Base-by-base conservation (phyloP, 2,329 filamentous ascomycete species). In the Aspergillus novoparasiticus region DNA sequence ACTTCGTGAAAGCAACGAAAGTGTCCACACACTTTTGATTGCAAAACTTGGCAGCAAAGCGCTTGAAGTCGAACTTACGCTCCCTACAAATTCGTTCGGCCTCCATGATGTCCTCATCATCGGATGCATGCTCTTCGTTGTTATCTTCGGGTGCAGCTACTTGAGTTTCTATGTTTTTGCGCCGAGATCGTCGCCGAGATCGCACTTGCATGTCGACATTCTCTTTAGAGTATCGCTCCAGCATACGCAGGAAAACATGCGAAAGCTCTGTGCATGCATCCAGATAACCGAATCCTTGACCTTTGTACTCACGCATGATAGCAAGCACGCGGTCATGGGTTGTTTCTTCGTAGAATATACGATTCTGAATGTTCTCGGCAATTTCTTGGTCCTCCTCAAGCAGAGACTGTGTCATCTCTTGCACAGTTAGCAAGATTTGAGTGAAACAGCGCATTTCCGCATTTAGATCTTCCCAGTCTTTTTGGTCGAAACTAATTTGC, bases 341-440 rank as follows among this genome's bases (percentile, higher is more conserved):
- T 0, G 92, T 87, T 73, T 98, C 93, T 78, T 99, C 95, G 79
- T 99, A 99, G 76, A 99, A 99, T n/a, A 99, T 92, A 65, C 94
- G 92, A 71, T 91, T 96, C 58, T 97, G 87, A 14, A 96, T 97
- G 70, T 99, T 99, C 75, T 99, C 94, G 0, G 95, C 94, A 75
- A 99, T 98, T 71, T 98, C 95, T 73, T 96, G 91, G 69, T 99
- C 92, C n/a, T 97, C 94, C 66, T 97, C 94, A 34, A 92, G 86
- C 0, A 87, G 85, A 1, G 92, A 95, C 54, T 91, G 88, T 1
- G 89, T 84, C 94, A 99, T 98, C 65, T 96, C 92, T 72, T 97
- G 93, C 2, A 98, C 90, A 0, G 94, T 97, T 30, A 97, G 84
- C 23, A 97, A 83, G 68, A 98, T 95, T 74, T 98, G 94, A 0